These are phyloP conservation scores for Blakeslea trispora DNA, from an alignment of 371 early-diverging fungal genomes.

Conservation along the genomic window DNA sequence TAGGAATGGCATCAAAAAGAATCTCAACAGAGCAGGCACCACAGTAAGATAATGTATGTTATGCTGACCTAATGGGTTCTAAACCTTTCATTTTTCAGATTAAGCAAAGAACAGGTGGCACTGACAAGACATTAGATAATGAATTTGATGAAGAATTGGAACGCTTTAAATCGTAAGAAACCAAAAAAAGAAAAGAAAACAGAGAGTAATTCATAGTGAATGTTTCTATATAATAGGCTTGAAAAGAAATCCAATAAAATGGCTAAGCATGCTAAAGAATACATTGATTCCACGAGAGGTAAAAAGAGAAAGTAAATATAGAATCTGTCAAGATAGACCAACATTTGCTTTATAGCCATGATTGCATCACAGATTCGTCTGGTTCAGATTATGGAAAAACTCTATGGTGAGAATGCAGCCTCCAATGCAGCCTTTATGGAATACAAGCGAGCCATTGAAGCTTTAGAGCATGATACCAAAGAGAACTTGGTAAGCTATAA, in stretches of 20 bases:
- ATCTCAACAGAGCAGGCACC: conserved; percentile 79
- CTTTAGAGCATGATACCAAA: conserved; percentile 78
- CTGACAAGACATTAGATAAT: conserved; percentile 76
- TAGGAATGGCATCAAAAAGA: conserved; percentile 58
- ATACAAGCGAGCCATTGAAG: conserved; percentile 77
- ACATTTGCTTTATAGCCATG: conserved; percentile 78
- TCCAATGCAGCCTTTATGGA: conserved; percentile 54
- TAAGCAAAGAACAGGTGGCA: conserved; percentile 67
- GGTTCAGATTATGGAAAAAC: conserved; percentile 77
- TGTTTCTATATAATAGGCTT: conserved; percentile 49
- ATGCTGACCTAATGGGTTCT: too few relatives aligned
- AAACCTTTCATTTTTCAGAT: conserved; percentile 30
- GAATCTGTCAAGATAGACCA: conserved; percentile 64
- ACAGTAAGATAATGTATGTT: conserved; percentile 39
- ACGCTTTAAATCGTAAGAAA: conserved; percentile 71
- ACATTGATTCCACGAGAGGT: conserved; percentile 76
- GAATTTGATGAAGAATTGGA: conserved; percentile 84
- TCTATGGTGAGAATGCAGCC: conserved; percentile 60
- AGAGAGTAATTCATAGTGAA: too few relatives aligned
- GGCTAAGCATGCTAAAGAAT: conserved; percentile 85
- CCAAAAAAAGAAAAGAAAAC: too few relatives aligned
- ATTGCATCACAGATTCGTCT: conserved; percentile 82
- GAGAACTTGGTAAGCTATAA: conserved; percentile 70
- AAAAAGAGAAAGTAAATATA: conserved; percentile 1
- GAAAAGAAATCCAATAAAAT: conserved; percentile 79